Conservation (phyloP, 345 rosid species). For the Dipteronia sinensis region DNA sequence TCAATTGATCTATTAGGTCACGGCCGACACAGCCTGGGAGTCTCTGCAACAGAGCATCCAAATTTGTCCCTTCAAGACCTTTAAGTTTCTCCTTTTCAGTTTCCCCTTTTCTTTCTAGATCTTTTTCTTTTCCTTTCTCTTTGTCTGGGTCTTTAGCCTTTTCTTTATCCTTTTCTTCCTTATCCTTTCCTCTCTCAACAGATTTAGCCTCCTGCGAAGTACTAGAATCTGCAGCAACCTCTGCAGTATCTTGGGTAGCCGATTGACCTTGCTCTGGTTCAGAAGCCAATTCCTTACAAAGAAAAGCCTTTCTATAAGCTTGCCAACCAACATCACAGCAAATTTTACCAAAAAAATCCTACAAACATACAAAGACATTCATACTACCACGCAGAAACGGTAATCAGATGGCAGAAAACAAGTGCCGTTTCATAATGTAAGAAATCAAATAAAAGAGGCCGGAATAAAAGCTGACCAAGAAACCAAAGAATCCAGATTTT, state of each 20-base stretch:
- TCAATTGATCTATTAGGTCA: constrained; percentile 95
- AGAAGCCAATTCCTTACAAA: constrained; percentile 60
- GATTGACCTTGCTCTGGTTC: constrained; percentile 66
- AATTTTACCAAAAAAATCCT: background rate
- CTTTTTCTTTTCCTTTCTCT: constrained; percentile 68
- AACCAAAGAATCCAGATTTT: background rate
- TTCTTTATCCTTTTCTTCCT: constrained; percentile 79
- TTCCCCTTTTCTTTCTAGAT: constrained; percentile 73
- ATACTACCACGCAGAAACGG: background rate
- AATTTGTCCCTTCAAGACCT: constrained; percentile 83
- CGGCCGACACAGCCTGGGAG: constrained; percentile 97
- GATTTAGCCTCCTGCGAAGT: constrained; percentile 56
- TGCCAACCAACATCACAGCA: background rate
- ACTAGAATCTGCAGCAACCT: constrained; percentile 59
- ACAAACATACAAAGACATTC: background rate
- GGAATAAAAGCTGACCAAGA: background rate
- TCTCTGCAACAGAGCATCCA: constrained; percentile 93
- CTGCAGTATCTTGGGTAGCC: constrained; percentile 55
- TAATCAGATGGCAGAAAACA: background rate
- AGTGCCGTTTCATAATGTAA: background rate
- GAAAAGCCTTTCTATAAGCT: constrained; percentile 10
- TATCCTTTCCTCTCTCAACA: constrained; percentile 72
- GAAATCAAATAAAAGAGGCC: background rate
- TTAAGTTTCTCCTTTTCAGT: constrained; percentile 86
- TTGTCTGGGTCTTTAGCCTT: constrained; percentile 58